These are phyloP conservation scores for Hypoxylon sp. DNA, from an alignment of 2,329 filamentous ascomycete genomes.

Conservation along the genomic window DNA sequence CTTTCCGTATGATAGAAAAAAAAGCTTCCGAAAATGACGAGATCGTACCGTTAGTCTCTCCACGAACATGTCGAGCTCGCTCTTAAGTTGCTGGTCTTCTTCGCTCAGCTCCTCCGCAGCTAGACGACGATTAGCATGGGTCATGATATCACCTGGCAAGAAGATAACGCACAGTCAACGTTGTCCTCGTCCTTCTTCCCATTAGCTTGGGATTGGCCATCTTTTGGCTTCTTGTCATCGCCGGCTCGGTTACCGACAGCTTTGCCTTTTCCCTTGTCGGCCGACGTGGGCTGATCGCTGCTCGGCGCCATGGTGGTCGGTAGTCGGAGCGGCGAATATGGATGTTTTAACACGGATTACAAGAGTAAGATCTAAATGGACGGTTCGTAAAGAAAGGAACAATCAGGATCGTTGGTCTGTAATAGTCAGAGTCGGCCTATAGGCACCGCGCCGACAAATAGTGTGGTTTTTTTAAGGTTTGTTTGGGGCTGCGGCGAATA, in stretches of 20 bases:
- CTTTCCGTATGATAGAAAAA: not conserved
- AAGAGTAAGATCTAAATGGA: slow-evolving; percentile 37
- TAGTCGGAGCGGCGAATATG: slow-evolving; percentile 41
- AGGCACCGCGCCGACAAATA: not conserved
- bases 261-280: slow-evolving; percentile 98
- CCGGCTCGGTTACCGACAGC: slow-evolving; percentile 74
- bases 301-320: slow-evolving; percentile 91
- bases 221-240: slow-evolving; percentile 71
- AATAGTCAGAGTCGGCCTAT: not conserved
- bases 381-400: slow-evolving; percentile 23
- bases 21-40: not conserved
- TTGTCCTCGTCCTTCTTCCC: slow-evolving; percentile 82
- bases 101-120: slow-evolving; percentile 90
- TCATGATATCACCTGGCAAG: slow-evolving; percentile 27
- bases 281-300: slow-evolving; percentile 83
- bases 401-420: not conserved
- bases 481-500: not conserved
- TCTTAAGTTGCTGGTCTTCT: slow-evolving; percentile 98
- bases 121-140: slow-evolving; percentile 52
- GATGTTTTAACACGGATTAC: slow-evolving; percentile 30
- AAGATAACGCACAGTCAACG: slow-evolving; percentile 56
- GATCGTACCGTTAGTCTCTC: slow-evolving; percentile 85
- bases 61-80: slow-evolving; percentile 96
- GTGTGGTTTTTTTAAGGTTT: not conserved
- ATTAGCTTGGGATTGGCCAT: slow-evolving; percentile 76